Evolutionary conservation across 768 basidiomycete genomes (phyloP).

Genomic region (Tubosaeta sp.): DNA sequence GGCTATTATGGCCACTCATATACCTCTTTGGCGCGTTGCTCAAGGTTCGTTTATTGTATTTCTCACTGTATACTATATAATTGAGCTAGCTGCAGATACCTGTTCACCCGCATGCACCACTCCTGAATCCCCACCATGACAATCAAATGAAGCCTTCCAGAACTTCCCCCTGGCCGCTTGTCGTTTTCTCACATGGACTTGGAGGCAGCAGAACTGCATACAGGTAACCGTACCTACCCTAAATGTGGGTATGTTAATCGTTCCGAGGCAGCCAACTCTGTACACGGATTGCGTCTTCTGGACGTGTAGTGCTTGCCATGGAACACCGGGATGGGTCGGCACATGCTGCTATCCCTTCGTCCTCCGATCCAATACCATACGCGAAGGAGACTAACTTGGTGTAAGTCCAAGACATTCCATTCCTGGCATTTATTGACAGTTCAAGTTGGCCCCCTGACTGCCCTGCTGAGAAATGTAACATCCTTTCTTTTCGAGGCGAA

Average conservation of each 20-base stretch:
- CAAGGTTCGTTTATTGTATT: slow-evolving; percentile 33
- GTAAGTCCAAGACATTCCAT: slow-evolving; percentile 33
- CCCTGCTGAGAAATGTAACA: slow-evolving; percentile 19
- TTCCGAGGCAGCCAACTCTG: slow-evolving; percentile 55
- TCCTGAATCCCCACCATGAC: slow-evolving; percentile 32
- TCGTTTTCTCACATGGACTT: slow-evolving; percentile 84
- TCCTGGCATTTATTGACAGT: background rate
- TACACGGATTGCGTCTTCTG: slow-evolving; percentile 66
- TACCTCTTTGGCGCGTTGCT: slow-evolving; percentile 49
- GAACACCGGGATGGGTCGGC: slow-evolving; percentile 84
- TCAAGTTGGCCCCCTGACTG: slow-evolving; percentile 23
- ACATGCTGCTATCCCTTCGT: slow-evolving; percentile 42
- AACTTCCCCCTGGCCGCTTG: slow-evolving; percentile 60
- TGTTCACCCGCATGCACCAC: slow-evolving; percentile 51
- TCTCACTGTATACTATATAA: background rate
- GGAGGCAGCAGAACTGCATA: slow-evolving; percentile 71
- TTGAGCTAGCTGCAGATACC: slow-evolving; percentile 41
- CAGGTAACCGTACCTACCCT: slow-evolving; percentile 35
- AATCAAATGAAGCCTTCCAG: slow-evolving; percentile 1
- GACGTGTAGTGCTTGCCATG: slow-evolving; percentile 75
- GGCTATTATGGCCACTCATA: slow-evolving; percentile 41
- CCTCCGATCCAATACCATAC: slow-evolving; percentile 42
- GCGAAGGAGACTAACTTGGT: slow-evolving; percentile 51
- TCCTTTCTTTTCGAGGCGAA: slow-evolving; percentile 54
- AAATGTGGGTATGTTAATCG: background rate